phyloP scores from a whole-genome alignment of 176 grass and related monocot genomes.

The Musa schizocarpa region DNA sequence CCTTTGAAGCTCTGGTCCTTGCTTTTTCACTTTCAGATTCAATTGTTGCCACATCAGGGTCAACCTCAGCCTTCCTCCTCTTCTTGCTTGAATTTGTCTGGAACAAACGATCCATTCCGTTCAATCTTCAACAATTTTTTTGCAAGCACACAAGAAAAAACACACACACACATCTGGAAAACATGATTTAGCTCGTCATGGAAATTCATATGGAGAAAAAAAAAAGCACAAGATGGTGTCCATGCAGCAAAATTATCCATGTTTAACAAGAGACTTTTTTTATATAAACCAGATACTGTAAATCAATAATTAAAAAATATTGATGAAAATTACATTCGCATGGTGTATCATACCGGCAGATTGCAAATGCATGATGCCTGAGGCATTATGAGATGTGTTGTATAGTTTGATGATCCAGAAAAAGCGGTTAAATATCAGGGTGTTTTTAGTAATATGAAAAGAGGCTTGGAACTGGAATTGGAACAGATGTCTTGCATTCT shows the following conservation, averaged over 20 bases:
- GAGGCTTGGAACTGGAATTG: not conserved
- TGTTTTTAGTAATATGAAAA: not conserved
- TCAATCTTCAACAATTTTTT: not conserved
- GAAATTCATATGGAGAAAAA: too few relatives aligned
- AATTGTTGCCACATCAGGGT: constrained; percentile 24
- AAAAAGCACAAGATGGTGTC: not conserved
- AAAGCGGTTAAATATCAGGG: not conserved
- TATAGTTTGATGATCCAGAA: not conserved
- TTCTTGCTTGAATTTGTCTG: constrained; percentile 70
- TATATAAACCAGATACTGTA: not conserved
- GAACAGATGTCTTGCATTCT: too few relatives aligned
- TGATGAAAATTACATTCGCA: not conserved
- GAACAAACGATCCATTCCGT: constrained; percentile 13
- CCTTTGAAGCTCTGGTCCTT: constrained; percentile 28
- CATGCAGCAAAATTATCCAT: not conserved
- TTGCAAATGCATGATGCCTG: too few relatives aligned
- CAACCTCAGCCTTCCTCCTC: constrained; percentile 43
- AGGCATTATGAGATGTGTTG: too few relatives aligned
- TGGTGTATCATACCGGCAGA: too few relatives aligned
- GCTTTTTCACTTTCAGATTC: constrained; percentile 32
- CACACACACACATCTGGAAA: not conserved
- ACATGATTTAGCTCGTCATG: too few relatives aligned
- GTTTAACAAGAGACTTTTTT: not conserved
- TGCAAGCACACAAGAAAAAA: not conserved
- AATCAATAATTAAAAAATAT: not conserved